Conservation (phyloP, 2,329 filamentous ascomycete genomes). For the Ilyonectria destructans region DNA sequence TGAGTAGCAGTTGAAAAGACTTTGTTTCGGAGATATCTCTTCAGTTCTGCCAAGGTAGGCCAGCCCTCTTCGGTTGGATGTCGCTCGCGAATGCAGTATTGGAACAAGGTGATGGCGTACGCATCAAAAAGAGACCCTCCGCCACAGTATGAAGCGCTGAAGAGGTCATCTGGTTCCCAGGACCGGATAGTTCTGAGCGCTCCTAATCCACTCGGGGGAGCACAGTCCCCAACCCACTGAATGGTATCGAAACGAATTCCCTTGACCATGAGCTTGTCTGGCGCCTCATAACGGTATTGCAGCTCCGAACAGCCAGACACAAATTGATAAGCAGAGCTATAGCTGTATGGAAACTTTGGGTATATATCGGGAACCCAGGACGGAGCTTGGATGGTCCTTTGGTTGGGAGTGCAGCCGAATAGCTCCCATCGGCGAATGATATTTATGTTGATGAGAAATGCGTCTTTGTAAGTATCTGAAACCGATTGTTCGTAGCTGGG, state of each 20-base stretch:
- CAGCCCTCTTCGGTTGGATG: constrained; percentile 13
- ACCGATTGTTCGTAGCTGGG: constrained; percentile 11
- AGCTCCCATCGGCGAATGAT: constrained; percentile 19
- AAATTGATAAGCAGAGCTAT: not conserved
- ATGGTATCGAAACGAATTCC: constrained; percentile 14
- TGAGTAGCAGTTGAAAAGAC: not conserved
- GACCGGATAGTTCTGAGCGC: constrained; percentile 12
- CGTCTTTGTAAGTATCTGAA: constrained; percentile 5
- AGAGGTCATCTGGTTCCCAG: constrained; percentile 17
- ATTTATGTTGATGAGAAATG: constrained; percentile 13
- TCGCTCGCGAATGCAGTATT: constrained; percentile 10
- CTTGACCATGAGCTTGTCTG: constrained; percentile 1
- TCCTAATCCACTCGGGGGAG: not conserved
- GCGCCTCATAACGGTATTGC: not conserved
- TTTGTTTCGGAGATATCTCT: constrained; percentile 8
- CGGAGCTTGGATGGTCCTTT: not conserved
- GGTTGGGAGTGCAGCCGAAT: constrained; percentile 6
- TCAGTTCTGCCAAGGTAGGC: constrained; percentile 17
- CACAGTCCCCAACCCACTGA: not conserved
- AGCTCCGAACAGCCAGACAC: constrained; percentile 6
- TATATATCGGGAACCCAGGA: constrained; percentile 20
- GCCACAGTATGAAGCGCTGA: not conserved
- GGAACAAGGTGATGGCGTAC: constrained; percentile 13
- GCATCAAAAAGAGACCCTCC: constrained; percentile 22
- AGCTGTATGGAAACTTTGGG: not conserved